Evolutionary conservation across 495 filamentous ascomycete genomes (phyloP).

Genomic region (Penicillium lagena): DNA sequence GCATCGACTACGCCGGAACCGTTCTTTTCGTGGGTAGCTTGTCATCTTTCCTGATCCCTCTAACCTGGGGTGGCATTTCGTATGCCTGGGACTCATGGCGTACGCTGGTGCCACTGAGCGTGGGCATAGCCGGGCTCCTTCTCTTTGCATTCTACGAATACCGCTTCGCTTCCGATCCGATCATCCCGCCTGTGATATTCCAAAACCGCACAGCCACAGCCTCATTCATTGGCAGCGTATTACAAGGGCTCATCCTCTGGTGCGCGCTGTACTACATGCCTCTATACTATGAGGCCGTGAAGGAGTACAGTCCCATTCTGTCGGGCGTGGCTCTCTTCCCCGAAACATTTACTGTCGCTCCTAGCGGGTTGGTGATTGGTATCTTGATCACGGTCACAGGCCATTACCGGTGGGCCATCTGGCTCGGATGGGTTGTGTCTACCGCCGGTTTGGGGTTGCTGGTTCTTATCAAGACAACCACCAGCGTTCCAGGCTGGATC

Average conservation of each 20-base stretch:
- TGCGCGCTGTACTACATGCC: slow-evolving; percentile 42
- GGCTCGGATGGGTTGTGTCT: slow-evolving; percentile 45
- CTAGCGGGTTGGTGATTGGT: slow-evolving; percentile 42
- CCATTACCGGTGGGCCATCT: slow-evolving; percentile 44
- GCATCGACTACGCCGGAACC: slow-evolving; percentile 56
- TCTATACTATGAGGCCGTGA: slow-evolving; percentile 48
- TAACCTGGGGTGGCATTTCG: slow-evolving; percentile 46
- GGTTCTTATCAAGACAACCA: slow-evolving; percentile 36
- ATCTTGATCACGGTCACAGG: slow-evolving; percentile 37
- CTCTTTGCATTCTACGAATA: slow-evolving; percentile 43
- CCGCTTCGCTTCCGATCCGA: slow-evolving; percentile 35
- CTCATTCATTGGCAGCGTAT: slow-evolving; percentile 33
- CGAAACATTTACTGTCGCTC: slow-evolving; percentile 46
- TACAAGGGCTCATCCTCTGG: slow-evolving; percentile 47
- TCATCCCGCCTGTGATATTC: slow-evolving; percentile 45
- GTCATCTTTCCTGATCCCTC: slow-evolving; percentile 41
- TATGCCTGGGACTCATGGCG: slow-evolving; percentile 43
- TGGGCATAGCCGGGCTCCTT: slow-evolving; percentile 45
- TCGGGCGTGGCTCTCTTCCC: slow-evolving; percentile 42
- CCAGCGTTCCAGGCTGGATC: slow-evolving; percentile 37
- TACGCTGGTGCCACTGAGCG: slow-evolving; percentile 50
- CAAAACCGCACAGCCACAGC: slow-evolving; percentile 39
- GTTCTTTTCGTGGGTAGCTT: slow-evolving; percentile 46
- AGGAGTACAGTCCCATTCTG: slow-evolving; percentile 39
- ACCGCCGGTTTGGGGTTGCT: slow-evolving; percentile 42